Evolutionary conservation across 2,329 filamentous ascomycete species (phyloP).

Genomic region (Zalaria obscura): DNA sequence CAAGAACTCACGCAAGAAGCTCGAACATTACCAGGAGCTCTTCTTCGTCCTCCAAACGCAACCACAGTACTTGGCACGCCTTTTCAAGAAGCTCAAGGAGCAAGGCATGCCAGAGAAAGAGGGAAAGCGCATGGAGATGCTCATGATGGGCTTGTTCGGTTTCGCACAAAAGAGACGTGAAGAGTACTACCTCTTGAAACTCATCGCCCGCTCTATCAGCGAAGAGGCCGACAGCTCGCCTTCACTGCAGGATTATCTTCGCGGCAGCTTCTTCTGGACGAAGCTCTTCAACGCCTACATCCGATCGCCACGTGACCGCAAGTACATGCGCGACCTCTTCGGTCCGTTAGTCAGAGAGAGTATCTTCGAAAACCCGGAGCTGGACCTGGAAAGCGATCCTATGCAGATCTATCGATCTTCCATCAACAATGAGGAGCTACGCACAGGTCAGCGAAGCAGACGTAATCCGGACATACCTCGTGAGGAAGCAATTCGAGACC

Average conservation of each 20-base stretch:
- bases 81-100: constrained; percentile 75
- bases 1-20: constrained; percentile 87
- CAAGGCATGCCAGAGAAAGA: constrained; percentile 81
- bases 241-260: constrained; percentile 68
- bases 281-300: constrained; percentile 79
- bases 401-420: constrained; percentile 92
- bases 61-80: constrained; percentile 77
- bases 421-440: constrained; percentile 94
- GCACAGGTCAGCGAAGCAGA: constrained; percentile 71
- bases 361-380: constrained; percentile 77
- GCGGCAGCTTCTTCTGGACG: constrained; percentile 86
- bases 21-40: constrained; percentile 92
- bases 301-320: constrained; percentile 79
- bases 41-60: constrained; percentile 97
- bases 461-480: constrained; percentile 73
- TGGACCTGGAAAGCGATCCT: constrained; percentile 92
- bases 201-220: constrained; percentile 66
- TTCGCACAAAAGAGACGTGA: constrained; percentile 94
- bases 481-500: constrained; percentile 90
- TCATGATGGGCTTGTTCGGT: constrained; percentile 94
- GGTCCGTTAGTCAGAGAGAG: constrained; percentile 79
- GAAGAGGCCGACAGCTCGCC: constrained; percentile 69
- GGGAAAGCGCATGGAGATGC: constrained; percentile 76
- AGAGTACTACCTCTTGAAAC: constrained; percentile 89
- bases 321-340: constrained; percentile 77